Conservation (phyloP, 352 stramenopile species). For the Pythium rhizo-oryzae region DNA sequence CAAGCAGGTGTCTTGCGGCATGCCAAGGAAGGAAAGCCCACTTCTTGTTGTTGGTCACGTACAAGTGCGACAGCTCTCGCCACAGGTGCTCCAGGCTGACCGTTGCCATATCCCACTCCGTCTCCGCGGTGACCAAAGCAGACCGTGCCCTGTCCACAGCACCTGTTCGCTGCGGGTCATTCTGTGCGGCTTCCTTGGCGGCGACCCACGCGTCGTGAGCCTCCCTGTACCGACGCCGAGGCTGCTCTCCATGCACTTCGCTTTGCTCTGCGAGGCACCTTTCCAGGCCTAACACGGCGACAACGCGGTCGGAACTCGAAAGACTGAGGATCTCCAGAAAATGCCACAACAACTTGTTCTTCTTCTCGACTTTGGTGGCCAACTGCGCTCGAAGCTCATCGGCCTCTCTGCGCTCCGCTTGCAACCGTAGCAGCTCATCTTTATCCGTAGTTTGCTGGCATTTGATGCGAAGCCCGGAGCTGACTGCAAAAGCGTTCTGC, state of each 20-base stretch:
- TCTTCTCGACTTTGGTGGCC: not conserved
- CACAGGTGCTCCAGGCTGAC: not conserved
- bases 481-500: not conserved
- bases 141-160: not conserved
- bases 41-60: not conserved
- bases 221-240: not conserved
- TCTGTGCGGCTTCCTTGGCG: not conserved
- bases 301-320: not conserved
- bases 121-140: not conserved
- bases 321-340: not conserved
- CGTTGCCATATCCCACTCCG: not conserved
- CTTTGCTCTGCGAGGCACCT: not conserved
- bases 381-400: not conserved
- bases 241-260: not conserved
- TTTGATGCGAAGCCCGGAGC: not conserved
- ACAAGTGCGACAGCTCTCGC: slow-evolving; percentile 1
- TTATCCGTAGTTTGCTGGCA: not conserved
- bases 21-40: not conserved
- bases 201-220: not conserved
- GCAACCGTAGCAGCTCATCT: not conserved
- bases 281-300: not conserved
- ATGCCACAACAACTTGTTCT: not conserved
- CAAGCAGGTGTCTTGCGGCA: not conserved
- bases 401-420: not conserved
- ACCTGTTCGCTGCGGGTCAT: not conserved